Evolutionary conservation across 1,284 basidiomycete species (phyloP).

Genomic region (Cryptococcus sp.): DNA sequence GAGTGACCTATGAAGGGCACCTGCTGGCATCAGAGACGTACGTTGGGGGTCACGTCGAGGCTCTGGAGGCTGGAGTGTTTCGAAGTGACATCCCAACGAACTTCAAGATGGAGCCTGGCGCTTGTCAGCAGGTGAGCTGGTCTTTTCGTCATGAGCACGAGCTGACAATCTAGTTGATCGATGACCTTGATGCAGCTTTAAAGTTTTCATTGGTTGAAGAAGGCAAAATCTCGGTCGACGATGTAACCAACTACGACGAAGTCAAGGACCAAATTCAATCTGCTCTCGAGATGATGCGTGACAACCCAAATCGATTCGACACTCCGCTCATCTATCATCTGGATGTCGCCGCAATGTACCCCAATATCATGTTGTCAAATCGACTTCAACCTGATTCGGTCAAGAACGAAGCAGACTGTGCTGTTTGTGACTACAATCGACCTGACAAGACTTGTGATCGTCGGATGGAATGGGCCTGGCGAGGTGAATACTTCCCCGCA

Average conservation of each 20-base stretch:
- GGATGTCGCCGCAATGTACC: constrained; percentile 99
- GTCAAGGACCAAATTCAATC: constrained; percentile 74
- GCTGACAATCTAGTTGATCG: constrained; percentile 65
- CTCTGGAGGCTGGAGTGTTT: constrained; percentile 96
- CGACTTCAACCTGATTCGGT: constrained; percentile 97
- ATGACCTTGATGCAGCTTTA: constrained; percentile 88
- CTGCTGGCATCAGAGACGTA: constrained; percentile 95
- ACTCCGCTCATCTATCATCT: constrained; percentile 97
- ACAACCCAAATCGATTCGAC: constrained; percentile 82
- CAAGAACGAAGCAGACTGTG: constrained; percentile 93
- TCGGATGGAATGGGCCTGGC: constrained; percentile 96
- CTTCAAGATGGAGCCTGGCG: constrained; percentile 88
- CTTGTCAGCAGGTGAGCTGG: constrained; percentile 69
- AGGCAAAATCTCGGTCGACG: constrained; percentile 71
- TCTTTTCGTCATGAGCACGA: not conserved
- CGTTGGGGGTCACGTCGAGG: constrained; percentile 98
- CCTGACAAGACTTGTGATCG: constrained; percentile 94
- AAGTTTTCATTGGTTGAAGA: constrained; percentile 87
- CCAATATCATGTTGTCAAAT: constrained; percentile 99
- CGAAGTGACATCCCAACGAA: constrained; percentile 91
- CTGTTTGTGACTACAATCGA: constrained; percentile 97
- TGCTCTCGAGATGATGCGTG: constrained; percentile 83
- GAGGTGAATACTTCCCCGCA: constrained; percentile 97
- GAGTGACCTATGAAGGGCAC: constrained; percentile 93
- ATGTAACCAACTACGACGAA: constrained; percentile 93